Evolutionary conservation across 768 basidiomycete species (phyloP), one percentile per base, ranked within the genome.

Genomic region (Russula sp.): DNA sequence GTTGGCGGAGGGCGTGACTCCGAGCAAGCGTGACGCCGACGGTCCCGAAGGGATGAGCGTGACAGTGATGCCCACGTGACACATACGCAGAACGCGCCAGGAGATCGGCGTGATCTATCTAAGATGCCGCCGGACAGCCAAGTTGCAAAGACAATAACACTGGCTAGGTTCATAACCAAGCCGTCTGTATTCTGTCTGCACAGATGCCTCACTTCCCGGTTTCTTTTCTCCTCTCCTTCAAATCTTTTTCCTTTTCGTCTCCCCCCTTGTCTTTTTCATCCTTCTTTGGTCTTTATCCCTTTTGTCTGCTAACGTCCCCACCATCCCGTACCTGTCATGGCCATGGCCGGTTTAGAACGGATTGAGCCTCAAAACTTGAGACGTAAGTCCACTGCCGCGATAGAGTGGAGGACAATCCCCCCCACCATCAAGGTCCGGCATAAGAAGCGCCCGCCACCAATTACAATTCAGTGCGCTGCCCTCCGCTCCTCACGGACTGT

Each of bases 391-490:
- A 38, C 64, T 14, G 67, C 67, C n/a, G 67, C 67, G 26, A 66
- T 64, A 52, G 67, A 67, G 59, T 67, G 67, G 67, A 66, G 67
- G 49, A 67, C 67, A 20, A 67, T 67, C 9, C 67, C 67, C n/a
- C 67, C 67, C 13, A 67, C 67, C 10, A 67, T 67, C 56, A 67
- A 67, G 55, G 64, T 66, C 51, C 61, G 67, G 40, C 64, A 67
- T 67, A 67, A 67, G 60, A 67, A 67, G 57, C 67, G 67, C 32
- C 67, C 67, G 10, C 64, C 67, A 1, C 67, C 67, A 0, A 60
- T 67, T 26, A 65, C 64, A 22, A 61, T 67, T 3, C 67, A 66
- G 67, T 67, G 48, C 60, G 64, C 55, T 57, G 49, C 48, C 54
- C 40, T 61, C 58, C 59, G 36, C 32, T 49, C 36, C 54, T n/a